Conservation (phyloP, 495 filamentous ascomycete genomes). For the Geoglossum glabrum region DNA sequence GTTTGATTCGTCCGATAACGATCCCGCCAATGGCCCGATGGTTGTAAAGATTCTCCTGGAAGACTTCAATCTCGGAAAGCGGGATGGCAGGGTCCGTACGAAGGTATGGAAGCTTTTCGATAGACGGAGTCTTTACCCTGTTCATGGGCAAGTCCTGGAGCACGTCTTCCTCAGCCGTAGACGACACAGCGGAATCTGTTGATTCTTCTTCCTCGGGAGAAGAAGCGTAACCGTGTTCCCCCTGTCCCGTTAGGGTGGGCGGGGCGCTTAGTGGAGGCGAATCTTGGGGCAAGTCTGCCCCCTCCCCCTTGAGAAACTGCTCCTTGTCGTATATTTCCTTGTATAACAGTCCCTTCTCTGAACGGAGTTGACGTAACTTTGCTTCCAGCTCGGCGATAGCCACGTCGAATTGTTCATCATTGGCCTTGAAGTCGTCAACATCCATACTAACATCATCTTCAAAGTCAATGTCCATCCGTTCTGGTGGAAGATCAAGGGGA, state of each 20-base stretch:
- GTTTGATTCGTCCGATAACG: not conserved
- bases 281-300: not conserved
- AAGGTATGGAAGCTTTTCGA: constrained; percentile 30
- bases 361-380: not conserved
- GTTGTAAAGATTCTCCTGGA: constrained; percentile 22
- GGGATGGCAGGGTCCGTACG: constrained; percentile 27
- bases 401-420: not conserved
- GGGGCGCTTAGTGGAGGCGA: not conserved
- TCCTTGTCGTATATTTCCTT: not conserved
- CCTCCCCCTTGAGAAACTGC: not conserved
- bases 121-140: constrained; percentile 11
- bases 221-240: not conserved
- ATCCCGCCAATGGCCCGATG: constrained; percentile 11
- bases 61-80: constrained; percentile 28
- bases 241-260: not conserved
- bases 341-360: not conserved
- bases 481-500: not conserved
- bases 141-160: not conserved
- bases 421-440: constrained; percentile 1
- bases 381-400: not conserved
- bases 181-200: not conserved
- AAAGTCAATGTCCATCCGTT: not conserved
- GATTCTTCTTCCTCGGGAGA: not conserved
- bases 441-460: not conserved
- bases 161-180: constrained; percentile 1